A percentile compares a stretch with the other conserved stretches of the same genome.
Conservation (phyloP, 192 early-diverging fungal genomes). For the Backusella psychrophila region DNA sequence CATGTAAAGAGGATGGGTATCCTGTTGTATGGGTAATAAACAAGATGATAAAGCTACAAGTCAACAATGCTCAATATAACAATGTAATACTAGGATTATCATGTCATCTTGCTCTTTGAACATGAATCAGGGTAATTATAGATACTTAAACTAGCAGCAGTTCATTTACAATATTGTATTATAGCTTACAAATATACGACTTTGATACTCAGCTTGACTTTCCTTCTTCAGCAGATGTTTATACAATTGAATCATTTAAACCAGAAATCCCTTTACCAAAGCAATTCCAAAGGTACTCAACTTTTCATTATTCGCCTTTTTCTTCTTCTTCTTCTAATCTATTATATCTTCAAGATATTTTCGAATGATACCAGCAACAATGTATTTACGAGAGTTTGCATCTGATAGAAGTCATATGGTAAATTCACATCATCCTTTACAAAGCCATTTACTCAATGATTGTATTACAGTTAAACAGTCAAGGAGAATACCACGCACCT, state of each 20-base stretch:
- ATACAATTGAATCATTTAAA: constrained; percentile 7
- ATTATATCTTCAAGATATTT: constrained; percentile 8
- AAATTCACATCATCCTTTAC: neutral
- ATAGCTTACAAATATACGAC: constrained; percentile 15
- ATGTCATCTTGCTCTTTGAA: constrained; percentile 18
- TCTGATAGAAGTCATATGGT: constrained; percentile 32
- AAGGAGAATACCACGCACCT: constrained; percentile 15
- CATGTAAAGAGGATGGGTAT: neutral
- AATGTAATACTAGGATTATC: constrained; percentile 18
- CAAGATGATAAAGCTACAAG: neutral
- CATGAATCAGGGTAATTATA: constrained; percentile 1
- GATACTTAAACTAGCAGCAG: neutral
- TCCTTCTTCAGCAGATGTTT: constrained; percentile 7
- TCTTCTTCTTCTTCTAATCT: neutral
- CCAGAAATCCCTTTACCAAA: neutral
- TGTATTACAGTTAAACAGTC: neutral
- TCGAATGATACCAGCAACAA: constrained; percentile 15
- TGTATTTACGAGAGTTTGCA: constrained; percentile 15
- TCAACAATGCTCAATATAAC: neutral
- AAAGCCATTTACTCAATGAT: neutral
- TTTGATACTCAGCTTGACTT: constrained; percentile 17
- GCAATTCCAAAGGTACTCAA: constrained; percentile 17
- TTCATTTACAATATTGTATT: too few species aligned
- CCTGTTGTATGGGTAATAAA: constrained; percentile 20
- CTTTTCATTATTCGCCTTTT: neutral